phyloP scores from a whole-genome alignment of 2,329 filamentous ascomycete species.

The Tetracladium maxilliforme region DNA sequence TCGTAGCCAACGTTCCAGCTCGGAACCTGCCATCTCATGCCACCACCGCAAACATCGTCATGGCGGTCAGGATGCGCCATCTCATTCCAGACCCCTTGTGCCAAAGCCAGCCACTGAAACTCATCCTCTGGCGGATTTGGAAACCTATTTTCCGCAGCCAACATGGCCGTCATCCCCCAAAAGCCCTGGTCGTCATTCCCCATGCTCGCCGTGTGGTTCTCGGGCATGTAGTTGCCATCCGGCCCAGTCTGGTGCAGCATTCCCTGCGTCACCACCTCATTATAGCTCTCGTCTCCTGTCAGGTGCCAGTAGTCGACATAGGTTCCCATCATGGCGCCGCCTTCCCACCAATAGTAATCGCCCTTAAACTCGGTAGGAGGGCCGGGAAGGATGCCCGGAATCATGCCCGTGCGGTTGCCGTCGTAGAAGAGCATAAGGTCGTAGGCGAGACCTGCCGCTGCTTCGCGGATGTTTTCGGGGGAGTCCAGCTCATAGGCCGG shows the following conservation, averaged over 20 bases:
- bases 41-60: constrained; percentile 62
- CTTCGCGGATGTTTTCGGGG: too few species aligned
- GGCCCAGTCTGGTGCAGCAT: constrained; percentile 44
- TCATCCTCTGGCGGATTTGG: constrained; percentile 37
- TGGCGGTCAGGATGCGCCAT: constrained; percentile 48
- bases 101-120: constrained; percentile 45
- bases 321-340: constrained; percentile 52
- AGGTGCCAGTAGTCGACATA: constrained; percentile 47
- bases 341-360: constrained; percentile 65
- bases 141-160: constrained; percentile 50
- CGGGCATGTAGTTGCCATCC: constrained; percentile 42
- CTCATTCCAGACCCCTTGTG: constrained; percentile 54
- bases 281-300: constrained; percentile 50
- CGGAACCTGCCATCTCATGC: constrained; percentile 67
- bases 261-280: constrained; percentile 38
- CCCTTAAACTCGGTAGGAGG: too few species aligned
- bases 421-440: constrained; percentile 30
- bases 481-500: too few species aligned
- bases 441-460: constrained; percentile 14
- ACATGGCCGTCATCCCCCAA: constrained; percentile 55
- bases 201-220: constrained; percentile 39
- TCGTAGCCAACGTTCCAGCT: constrained; percentile 60
- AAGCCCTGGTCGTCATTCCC: constrained; percentile 62
- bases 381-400: constrained; percentile 27
- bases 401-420: constrained; percentile 27